Conservation (phyloP, 441 rosid species). For the Lagerstroemia fauriei region DNA sequence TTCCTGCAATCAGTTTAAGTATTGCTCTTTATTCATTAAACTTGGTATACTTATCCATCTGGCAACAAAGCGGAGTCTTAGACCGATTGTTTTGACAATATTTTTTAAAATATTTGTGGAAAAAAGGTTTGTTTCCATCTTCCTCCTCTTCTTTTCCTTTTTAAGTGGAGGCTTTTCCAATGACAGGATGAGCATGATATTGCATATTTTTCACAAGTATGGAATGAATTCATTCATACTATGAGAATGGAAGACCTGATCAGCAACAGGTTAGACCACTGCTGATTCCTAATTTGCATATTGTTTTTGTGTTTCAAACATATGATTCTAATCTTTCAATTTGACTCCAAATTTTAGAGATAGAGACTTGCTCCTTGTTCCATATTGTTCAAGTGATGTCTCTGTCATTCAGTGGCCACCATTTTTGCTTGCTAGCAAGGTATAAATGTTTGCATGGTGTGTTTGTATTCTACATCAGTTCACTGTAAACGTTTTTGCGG, state of each 20-base stretch:
- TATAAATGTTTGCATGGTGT: slow-evolving; percentile 36
- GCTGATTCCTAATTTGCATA: slow-evolving; percentile 25
- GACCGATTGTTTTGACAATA: neutral
- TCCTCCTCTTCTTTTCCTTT: slow-evolving; percentile 17
- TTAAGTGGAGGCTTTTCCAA: slow-evolving; percentile 29
- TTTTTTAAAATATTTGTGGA: neutral
- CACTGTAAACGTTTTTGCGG: neutral
- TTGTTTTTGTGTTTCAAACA: slow-evolving; percentile 23
- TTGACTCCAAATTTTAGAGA: slow-evolving; percentile 55
- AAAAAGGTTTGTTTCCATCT: neutral
- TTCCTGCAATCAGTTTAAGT: slow-evolving; percentile 1
- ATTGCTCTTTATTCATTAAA: slow-evolving; percentile 14
- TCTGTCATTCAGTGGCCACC: slow-evolving; percentile 92
- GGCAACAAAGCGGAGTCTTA: neutral
- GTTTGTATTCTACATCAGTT: slow-evolving; percentile 29
- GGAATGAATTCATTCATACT: slow-evolving; percentile 82
- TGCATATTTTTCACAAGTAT: slow-evolving; percentile 68
- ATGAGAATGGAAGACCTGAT: slow-evolving; percentile 92
- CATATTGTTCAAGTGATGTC: slow-evolving; percentile 65
- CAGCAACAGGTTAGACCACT: slow-evolving; percentile 64
- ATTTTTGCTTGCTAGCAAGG: slow-evolving; percentile 95
- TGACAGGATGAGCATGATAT: slow-evolving; percentile 60
- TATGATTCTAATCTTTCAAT: slow-evolving; percentile 26
- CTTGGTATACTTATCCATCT: neutral
- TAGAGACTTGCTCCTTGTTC: slow-evolving; percentile 80